Evolutionary conservation across 2,329 filamentous ascomycete species (phyloP).

Genomic region (Cladophialophora yegresii): DNA sequence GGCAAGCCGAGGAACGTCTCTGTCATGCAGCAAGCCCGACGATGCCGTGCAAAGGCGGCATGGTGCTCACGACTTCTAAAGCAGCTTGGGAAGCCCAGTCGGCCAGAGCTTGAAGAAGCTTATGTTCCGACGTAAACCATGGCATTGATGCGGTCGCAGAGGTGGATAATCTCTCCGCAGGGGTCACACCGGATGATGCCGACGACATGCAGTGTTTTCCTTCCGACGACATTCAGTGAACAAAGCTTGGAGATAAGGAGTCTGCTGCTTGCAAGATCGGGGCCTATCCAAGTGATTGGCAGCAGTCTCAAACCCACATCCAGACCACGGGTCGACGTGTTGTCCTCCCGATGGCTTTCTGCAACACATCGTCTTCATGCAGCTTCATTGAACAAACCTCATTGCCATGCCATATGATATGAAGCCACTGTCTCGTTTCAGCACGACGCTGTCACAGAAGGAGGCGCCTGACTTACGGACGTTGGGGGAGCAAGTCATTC

Average conservation of each 20-base stretch:
- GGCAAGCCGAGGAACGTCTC: too few relatives aligned
- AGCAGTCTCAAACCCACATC: neutral
- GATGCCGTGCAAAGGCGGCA: constrained; percentile 31
- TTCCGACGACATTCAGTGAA: neutral
- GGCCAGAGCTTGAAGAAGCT: constrained; percentile 24
- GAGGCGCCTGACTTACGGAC: neutral
- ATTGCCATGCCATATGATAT: neutral
- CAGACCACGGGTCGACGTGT: neutral
- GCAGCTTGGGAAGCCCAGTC: constrained; percentile 35
- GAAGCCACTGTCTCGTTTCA: neutral
- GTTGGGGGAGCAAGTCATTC: neutral
- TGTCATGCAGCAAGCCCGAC: constrained; percentile 29
- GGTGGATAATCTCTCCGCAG: neutral
- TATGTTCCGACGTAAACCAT: constrained; percentile 4
- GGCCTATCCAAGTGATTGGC: neutral
- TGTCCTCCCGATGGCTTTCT: neutral
- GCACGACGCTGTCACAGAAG: neutral
- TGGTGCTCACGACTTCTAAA: constrained; percentile 32
- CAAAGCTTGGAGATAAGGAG: neutral
- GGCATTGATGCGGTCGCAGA: neutral
- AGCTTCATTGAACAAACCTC: neutral
- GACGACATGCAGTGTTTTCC: neutral
- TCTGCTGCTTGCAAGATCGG: neutral
- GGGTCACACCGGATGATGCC: constrained; percentile 1
- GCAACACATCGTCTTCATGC: neutral